Evolutionary conservation across 2,329 filamentous ascomycete species (phyloP).

Genomic region (Apiospora malaysiana): DNA sequence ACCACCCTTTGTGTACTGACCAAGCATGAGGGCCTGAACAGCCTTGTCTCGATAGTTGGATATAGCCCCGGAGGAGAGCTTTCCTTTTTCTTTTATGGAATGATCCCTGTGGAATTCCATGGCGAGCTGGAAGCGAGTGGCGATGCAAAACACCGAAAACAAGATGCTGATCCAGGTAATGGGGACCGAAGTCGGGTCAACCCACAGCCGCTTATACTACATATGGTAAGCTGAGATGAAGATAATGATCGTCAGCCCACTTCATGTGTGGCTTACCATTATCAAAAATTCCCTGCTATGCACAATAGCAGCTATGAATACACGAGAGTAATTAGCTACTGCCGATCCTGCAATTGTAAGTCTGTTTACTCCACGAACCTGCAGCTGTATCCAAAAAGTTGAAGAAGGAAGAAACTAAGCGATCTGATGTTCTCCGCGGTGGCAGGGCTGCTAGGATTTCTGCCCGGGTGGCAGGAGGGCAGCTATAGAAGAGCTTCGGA

Average conservation of each 20-base stretch:
- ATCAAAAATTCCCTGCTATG: background rate
- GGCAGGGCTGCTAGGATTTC: conserved; percentile 44
- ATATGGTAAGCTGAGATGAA: background rate
- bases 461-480: conserved; percentile 31
- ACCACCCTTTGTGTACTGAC: conserved; percentile 49
- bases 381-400: conserved; percentile 39
- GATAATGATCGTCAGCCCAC: background rate
- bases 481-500: conserved; percentile 39
- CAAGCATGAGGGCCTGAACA: conserved; percentile 45
- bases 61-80: conserved; percentile 23
- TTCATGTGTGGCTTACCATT: background rate
- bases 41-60: conserved; percentile 36
- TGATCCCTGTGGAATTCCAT: conserved; percentile 25
- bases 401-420: conserved; percentile 45
- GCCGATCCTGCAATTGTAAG: conserved; percentile 4
- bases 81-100: conserved; percentile 22
- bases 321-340: background rate
- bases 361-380: conserved; percentile 27
- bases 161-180: conserved; percentile 53
- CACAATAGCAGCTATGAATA: background rate
- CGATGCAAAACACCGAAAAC: conserved; percentile 51
- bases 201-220: conserved; percentile 53
- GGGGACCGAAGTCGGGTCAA: conserved; percentile 41
- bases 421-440: conserved; percentile 39
- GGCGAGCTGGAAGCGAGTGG: conserved; percentile 34